phyloP scores from a whole-genome alignment of 2,329 filamentous ascomycete species.

The Ustulina deusta region DNA sequence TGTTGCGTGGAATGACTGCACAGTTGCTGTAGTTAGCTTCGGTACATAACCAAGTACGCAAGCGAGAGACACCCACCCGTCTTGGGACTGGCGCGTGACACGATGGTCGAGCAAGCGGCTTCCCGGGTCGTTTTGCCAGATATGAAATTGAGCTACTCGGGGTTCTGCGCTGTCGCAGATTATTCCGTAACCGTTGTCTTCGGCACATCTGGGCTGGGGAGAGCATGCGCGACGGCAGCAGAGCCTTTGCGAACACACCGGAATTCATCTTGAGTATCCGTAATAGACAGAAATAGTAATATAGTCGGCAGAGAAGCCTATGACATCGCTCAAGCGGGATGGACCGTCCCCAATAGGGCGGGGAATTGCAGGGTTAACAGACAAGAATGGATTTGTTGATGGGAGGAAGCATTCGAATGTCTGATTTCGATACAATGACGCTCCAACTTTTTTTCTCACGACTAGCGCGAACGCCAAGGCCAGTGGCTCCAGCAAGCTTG shows the following conservation, averaged over 20 bases:
- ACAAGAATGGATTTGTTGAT: constrained; percentile 19
- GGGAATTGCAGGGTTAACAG: background rate
- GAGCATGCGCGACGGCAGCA: constrained; percentile 60
- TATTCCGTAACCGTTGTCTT: constrained; percentile 56
- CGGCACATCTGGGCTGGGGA: constrained; percentile 58
- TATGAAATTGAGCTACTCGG: constrained; percentile 45
- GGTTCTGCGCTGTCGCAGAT: constrained; percentile 53
- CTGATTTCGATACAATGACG: constrained; percentile 45
- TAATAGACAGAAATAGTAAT: constrained; percentile 17
- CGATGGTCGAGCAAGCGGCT: constrained; percentile 29
- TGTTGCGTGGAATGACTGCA: constrained; percentile 72
- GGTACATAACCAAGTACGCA: constrained; percentile 1
- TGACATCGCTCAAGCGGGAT: constrained; percentile 16
- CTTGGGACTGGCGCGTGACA: constrained; percentile 31
- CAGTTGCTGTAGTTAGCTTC: constrained; percentile 36
- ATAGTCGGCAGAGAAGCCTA: background rate
- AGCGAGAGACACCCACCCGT: constrained; percentile 41
- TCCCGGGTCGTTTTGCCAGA: constrained; percentile 41
- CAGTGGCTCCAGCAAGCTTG: constrained; percentile 26
- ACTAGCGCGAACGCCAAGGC: constrained; percentile 40
- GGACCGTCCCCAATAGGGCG: background rate
- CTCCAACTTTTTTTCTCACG: constrained; percentile 49
- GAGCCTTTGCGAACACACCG: constrained; percentile 60
- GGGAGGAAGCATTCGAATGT: constrained; percentile 20
- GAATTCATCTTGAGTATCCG: constrained; percentile 59